Evolutionary conservation across 2,329 filamentous ascomycete genomes (phyloP), one percentile per base, ranked within the genome.

Genomic region (Apiospora malaysiana): DNA sequence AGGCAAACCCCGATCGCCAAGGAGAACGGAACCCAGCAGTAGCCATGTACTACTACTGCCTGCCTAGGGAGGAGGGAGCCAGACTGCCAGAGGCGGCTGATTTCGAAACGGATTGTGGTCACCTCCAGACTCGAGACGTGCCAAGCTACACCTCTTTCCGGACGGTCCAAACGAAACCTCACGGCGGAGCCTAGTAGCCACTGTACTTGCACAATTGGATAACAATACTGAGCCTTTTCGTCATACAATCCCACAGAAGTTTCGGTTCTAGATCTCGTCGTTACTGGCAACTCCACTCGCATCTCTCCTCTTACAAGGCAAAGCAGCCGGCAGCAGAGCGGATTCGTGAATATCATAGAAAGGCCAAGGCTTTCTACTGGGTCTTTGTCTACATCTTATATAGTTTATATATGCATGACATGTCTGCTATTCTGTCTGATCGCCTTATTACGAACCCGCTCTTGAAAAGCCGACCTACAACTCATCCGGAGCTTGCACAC

Each of bases 91-190:
- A 37, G 27, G 51, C 51, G 51, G 51, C 32, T n/a, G 27, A n/a
- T 40, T 40, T 63, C n/a, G 56, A 63, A 63, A 63, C 56, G 10
- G 56, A 63, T 63, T 63, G 45, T 32, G 56, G 32, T 40, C 56
- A 40, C 56, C 21, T 37, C 32, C 18, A 47, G 56, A 40, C 56
- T n/a, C 51, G 56, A 63, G 27, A 63, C 56, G 56, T 63, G 51
- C 51, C 51, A 56, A 56, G 51, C 25, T 56, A 32, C 49, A 32
- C 25, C 12, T 27, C 18, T 3, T 32, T 32, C 32, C 32, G 32
- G 32, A 32, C 4, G 23, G 12, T 16, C 8, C 32, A 63, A 63
- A 63, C 56, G 56, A 63, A 63, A 63, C 42, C 56, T 9, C 14
- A 1, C 18, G 32, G 27, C 49, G 49, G 49, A 56, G 23, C 3